phyloP scores from a whole-genome alignment of 768 basidiomycete genomes.

The Podaxis rugospora region DNA sequence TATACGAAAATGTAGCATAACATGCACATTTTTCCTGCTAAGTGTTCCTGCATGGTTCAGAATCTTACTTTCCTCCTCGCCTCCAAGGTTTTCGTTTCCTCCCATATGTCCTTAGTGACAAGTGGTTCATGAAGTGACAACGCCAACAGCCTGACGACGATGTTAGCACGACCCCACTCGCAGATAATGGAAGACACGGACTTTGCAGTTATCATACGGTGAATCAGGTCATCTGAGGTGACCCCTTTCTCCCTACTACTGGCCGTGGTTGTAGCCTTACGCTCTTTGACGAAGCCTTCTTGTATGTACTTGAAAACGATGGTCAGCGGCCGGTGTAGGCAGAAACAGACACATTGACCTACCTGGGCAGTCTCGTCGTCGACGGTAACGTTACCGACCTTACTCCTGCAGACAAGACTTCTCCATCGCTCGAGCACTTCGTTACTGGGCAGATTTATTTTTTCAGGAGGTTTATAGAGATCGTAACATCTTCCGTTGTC shows the following conservation, averaged over 20 bases:
- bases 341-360: constrained; percentile 7
- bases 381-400: constrained; percentile 49
- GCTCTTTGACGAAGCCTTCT: constrained; percentile 61
- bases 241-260: constrained; percentile 19
- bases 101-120: constrained; percentile 60
- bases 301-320: constrained; percentile 55
- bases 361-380: constrained; percentile 59
- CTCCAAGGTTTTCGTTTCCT: constrained; percentile 59
- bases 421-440: constrained; percentile 55
- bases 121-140: constrained; percentile 53
- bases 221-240: constrained; percentile 59
- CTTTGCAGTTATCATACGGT: constrained; percentile 68
- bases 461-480: constrained; percentile 46
- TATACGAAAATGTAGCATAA: neutral
- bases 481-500: constrained; percentile 14
- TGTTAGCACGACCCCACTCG: constrained; percentile 5
- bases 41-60: neutral
- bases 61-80: constrained; percentile 31
- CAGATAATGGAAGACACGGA: constrained; percentile 25
- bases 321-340: neutral
- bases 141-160: constrained; percentile 49
- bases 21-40: neutral
- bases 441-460: constrained; percentile 39
- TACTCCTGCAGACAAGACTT: constrained; percentile 56
- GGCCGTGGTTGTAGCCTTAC: constrained; percentile 25